These are phyloP conservation scores for Xylaria grammica DNA, from an alignment of 495 filamentous ascomycete genomes.

Conservation along the genomic window DNA sequence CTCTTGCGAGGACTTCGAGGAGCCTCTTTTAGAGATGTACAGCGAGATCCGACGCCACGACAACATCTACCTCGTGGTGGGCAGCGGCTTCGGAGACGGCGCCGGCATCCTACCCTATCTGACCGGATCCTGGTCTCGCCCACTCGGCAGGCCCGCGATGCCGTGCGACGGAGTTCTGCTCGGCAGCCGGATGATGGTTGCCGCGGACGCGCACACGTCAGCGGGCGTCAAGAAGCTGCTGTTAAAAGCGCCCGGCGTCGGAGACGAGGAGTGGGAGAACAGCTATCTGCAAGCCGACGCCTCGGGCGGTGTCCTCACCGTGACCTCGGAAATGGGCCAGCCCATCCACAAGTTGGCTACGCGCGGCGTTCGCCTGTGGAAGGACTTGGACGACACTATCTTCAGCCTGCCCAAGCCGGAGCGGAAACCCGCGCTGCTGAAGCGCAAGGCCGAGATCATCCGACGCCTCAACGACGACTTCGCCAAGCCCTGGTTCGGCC, in stretches of 20 bases:
- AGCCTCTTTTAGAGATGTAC: slow-evolving; percentile 78
- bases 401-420: slow-evolving; percentile 84
- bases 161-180: slow-evolving; percentile 78
- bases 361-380: slow-evolving; percentile 81
- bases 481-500: slow-evolving; percentile 87
- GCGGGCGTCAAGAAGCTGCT: slow-evolving; percentile 82
- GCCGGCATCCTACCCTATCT: slow-evolving; percentile 80
- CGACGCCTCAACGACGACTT: slow-evolving; percentile 85
- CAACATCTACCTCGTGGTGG: slow-evolving; percentile 74
- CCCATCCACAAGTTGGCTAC: slow-evolving; percentile 88
- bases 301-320: slow-evolving; percentile 80
- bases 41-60: slow-evolving; percentile 66
- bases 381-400: slow-evolving; percentile 85
- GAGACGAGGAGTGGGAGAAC: slow-evolving; percentile 81
- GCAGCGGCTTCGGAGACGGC: slow-evolving; percentile 76
- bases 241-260: slow-evolving; percentile 74
- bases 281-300: slow-evolving; percentile 70
- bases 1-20: slow-evolving; percentile 82
- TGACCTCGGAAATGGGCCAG: slow-evolving; percentile 87
- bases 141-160: slow-evolving; percentile 76
- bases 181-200: slow-evolving; percentile 77
- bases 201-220: slow-evolving; percentile 80
- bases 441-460: slow-evolving; percentile 81
- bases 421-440: slow-evolving; percentile 76
- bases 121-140: slow-evolving; percentile 70